Conservation (phyloP, 75 land plant species). For the Cunninghamia lanceolata region DNA sequence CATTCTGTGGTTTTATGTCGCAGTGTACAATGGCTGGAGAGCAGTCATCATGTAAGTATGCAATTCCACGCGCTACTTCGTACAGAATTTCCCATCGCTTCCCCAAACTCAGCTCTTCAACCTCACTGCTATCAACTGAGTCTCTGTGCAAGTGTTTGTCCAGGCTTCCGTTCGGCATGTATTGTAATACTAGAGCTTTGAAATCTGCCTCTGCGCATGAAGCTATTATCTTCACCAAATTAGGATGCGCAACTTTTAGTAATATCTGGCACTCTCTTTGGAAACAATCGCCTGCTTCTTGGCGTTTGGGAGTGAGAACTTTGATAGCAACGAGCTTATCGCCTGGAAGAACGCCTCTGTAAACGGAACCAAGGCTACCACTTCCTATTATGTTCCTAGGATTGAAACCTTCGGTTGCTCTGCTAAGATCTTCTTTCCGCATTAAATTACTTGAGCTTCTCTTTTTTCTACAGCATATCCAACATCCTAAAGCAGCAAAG, state of each 20-base stretch:
- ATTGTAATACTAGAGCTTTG: constrained; percentile 31
- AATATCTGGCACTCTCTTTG: constrained; percentile 9
- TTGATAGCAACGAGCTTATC: constrained; percentile 36
- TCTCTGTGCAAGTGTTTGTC: constrained; percentile 18
- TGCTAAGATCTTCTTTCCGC: no score
- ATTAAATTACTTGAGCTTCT: no score
- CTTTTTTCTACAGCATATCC: no score
- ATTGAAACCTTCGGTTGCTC: no score
- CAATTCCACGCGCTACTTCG: background rate
- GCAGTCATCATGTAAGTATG: constrained; percentile 1
- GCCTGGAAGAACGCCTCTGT: constrained; percentile 21
- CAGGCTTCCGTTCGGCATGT: constrained; percentile 31
- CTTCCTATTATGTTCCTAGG: constrained; percentile 34
- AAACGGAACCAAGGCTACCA: constrained; percentile 47
- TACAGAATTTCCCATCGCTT: constrained; percentile 15
- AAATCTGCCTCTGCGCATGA: background rate
- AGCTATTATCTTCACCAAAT: constrained; percentile 11
- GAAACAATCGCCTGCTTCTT: background rate
- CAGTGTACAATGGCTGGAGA: background rate
- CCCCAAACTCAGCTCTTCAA: constrained; percentile 11
- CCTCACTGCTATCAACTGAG: background rate
- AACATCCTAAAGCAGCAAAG: no score
- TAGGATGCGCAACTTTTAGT: constrained; percentile 15
- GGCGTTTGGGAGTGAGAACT: constrained; percentile 10
- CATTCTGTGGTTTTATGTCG: constrained; percentile 10